Evolutionary conservation across 179 eudicot species (phyloP).

Genomic region (Silene vulgaris): DNA sequence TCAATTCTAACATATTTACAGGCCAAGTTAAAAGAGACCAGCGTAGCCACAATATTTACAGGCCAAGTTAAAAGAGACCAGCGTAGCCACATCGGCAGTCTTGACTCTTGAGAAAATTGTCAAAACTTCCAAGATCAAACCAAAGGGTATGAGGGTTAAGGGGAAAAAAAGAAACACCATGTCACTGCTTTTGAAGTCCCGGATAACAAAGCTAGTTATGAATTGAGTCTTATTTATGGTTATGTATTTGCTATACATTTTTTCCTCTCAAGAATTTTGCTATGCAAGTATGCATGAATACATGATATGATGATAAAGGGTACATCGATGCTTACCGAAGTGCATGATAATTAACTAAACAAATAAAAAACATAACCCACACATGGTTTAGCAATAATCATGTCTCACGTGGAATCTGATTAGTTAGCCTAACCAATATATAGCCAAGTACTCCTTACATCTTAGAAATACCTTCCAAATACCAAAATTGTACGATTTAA

Average conservation of each 20-base stretch:
- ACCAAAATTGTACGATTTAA: too few relatives aligned
- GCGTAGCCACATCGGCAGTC: neutral
- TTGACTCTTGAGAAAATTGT: neutral
- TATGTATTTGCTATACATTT: neutral
- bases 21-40: neutral
- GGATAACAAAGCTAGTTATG: neutral
- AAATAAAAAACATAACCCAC: neutral
- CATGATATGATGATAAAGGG: neutral
- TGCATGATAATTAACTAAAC: neutral
- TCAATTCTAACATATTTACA: neutral
- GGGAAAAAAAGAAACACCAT: neutral
- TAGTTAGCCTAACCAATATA: slow-evolving; percentile 5
- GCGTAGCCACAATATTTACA: neutral
- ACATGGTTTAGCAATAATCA: neutral
- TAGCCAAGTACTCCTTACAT: neutral
- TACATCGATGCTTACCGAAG: neutral
- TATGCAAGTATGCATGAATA: neutral
- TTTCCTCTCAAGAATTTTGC: neutral
- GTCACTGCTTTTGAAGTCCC: neutral
- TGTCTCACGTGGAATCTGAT: neutral
- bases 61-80: neutral
- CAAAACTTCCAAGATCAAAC: neutral
- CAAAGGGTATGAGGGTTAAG: neutral
- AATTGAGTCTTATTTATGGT: neutral
- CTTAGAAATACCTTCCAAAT: too few relatives aligned